Evolutionary conservation across 2,329 filamentous ascomycete species (phyloP), one percentile per base, ranked within the genome.

Genomic region (Epichloe typhina): DNA sequence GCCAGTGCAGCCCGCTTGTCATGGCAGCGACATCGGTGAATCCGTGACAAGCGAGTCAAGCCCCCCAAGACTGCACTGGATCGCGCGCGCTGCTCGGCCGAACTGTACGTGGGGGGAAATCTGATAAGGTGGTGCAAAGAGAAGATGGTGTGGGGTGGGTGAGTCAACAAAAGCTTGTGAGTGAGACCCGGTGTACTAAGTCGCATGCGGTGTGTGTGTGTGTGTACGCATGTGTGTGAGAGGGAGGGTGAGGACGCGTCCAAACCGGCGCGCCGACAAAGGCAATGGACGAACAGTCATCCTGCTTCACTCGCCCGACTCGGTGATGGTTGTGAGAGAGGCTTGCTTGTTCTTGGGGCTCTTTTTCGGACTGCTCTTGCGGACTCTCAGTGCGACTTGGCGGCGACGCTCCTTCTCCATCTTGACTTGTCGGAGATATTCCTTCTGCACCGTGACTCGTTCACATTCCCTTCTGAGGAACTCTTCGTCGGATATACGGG

Each of bases 381-480:
- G 51, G 9, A 52, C 46, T 39, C 57, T 59, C 50, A 58, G 58
- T 36, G 68, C 65, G 17, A 61, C 60, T 55, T 70, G 67, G 54
- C 71, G 69, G 39, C 76, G 69, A 50, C 70, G 68, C 66, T 80
- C 76, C 73, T 78, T 78, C 69, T 80, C 77, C 56, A 60, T 62
- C 55, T 74, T 62, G 46, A 78, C 59, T 56, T 73, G 69, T 56
- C 72, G 69, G 55, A 78, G 61, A 46, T 72, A 71, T 65, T 80
- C 75, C 55, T 71, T 72, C 63, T 79, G 74, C 61, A 73, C 64
- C 50, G 70, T 69, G 49, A 69, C 65, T 59, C 73, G 71, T 64
- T 78, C 69, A 47, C 72, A 72, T 61, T 77, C 72, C 60, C 72
- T 62, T 62, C 73, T 67, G 49, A 76, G 62, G 41, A 76, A 60